Evolutionary conservation across 331 rosid genomes (phyloP).

Genomic region (Arachis monticola): DNA sequence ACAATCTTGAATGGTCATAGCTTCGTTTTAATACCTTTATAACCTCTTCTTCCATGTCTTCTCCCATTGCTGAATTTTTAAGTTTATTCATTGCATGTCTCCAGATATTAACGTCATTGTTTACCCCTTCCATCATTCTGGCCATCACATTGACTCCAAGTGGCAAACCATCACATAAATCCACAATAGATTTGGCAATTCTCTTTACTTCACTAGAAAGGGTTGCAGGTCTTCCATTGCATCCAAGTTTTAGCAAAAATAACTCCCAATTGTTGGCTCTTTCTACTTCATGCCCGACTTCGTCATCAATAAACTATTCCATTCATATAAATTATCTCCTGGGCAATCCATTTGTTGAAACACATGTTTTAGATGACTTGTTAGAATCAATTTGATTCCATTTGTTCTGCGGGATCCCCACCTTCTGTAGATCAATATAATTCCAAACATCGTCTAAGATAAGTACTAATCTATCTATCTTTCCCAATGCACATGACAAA

Average conservation of each 20-base stretch:
- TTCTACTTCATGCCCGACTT: no score
- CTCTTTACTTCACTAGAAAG: not conserved
- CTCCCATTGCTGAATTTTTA: not conserved
- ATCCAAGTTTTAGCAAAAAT: slow-evolving; percentile 33
- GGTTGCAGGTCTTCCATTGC: not conserved
- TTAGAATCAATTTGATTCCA: slow-evolving; percentile 36
- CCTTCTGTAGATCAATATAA: slow-evolving; percentile 20
- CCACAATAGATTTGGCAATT: not conserved
- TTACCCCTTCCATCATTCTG: not conserved
- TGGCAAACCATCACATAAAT: not conserved
- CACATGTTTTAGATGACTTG: slow-evolving; percentile 30
- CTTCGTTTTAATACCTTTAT: not conserved
- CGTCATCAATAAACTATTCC: no score
- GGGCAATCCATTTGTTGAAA: slow-evolving; percentile 22
- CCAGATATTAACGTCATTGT: not conserved
- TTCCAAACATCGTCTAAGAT: slow-evolving; percentile 45
- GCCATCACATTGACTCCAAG: not conserved
- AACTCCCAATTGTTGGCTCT: not conserved
- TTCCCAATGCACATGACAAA: slow-evolving; percentile 22
- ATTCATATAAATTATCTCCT: not conserved
- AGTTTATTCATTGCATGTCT: not conserved
- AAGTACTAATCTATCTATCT: slow-evolving; percentile 1
- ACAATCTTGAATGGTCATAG: not conserved
- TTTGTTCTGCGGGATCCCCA: slow-evolving; percentile 29
- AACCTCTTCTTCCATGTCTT: not conserved